These are phyloP conservation scores for Aureobasidium sp. DNA, from an alignment of 2,329 filamentous ascomycete genomes.

Conservation along the genomic window DNA sequence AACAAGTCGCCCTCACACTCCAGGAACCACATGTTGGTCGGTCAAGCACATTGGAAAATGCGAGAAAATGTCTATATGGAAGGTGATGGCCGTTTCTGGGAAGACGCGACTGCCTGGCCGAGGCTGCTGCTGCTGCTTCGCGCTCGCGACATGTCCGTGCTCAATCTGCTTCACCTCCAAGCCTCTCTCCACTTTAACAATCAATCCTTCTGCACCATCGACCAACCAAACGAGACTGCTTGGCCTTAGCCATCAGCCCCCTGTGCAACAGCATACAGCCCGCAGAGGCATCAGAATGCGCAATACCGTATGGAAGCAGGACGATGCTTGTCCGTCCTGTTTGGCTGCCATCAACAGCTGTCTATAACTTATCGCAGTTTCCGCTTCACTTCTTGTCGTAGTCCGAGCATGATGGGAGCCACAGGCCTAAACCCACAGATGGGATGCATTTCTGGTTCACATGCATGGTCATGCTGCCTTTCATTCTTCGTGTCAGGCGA, in stretches of 20 bases:
- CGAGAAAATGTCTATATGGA: background rate
- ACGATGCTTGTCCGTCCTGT: too few relatives aligned
- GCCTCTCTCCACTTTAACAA: too few relatives aligned
- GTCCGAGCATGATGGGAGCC: too few relatives aligned
- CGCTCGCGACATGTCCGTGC: constrained; percentile 4
- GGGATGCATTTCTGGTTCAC: background rate
- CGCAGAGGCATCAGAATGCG: too few relatives aligned
- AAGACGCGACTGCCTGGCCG: constrained; percentile 15
- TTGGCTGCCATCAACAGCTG: too few relatives aligned
- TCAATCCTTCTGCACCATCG: background rate
- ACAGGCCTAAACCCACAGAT: too few relatives aligned
- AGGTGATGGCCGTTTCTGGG: background rate
- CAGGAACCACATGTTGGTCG: constrained; percentile 44
- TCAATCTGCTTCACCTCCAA: background rate
- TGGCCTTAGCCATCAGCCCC: background rate
- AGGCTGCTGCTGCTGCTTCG: constrained; percentile 1
- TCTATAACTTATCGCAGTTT: too few relatives aligned
- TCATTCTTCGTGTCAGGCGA: background rate
- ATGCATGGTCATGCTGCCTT: background rate
- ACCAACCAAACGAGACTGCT: background rate
- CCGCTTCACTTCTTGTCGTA: too few relatives aligned
- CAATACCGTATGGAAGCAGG: too few relatives aligned
- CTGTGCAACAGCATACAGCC: too few relatives aligned
- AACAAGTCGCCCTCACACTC: constrained; percentile 51
- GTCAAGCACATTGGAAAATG: background rate